Evolutionary conservation across 2,329 filamentous ascomycete species (phyloP).

Genomic region (Curvularia lunata): DNA sequence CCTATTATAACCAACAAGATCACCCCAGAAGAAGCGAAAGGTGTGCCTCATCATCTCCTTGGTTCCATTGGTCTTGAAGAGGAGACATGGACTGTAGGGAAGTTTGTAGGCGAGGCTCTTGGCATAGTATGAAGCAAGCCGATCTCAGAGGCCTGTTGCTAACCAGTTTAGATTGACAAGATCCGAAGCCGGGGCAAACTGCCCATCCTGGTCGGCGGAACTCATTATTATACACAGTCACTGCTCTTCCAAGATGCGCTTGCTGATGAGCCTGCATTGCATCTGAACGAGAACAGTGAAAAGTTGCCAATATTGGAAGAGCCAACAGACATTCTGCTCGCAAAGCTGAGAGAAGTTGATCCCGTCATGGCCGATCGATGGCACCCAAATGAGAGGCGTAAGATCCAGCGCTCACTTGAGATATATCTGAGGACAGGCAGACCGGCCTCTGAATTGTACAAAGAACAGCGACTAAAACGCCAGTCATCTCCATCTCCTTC

Average conservation of each 20-base stretch:
- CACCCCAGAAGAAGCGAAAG: conserved; percentile 72
- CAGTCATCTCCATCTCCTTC: conserved; percentile 38
- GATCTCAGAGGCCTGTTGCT: neutral
- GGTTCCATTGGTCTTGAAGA: conserved; percentile 77
- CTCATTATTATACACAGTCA: conserved; percentile 92
- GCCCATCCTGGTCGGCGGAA: conserved; percentile 91
- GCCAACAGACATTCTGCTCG: conserved; percentile 73
- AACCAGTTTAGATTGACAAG: conserved; percentile 66
- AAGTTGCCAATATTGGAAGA: conserved; percentile 73
- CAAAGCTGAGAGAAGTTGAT: conserved; percentile 78
- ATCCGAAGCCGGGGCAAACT: conserved; percentile 79
- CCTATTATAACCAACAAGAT: conserved; percentile 98
- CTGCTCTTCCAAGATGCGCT: conserved; percentile 80
- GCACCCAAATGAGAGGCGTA: conserved; percentile 92
- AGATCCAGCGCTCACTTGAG: conserved; percentile 87
- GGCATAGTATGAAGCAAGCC: conserved; percentile 50
- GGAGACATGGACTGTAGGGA: conserved; percentile 81
- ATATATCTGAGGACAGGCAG: conserved; percentile 85
- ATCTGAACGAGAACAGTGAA: conserved; percentile 31
- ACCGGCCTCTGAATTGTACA: conserved; percentile 84
- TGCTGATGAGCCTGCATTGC: conserved; percentile 55
- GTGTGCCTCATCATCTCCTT: conserved; percentile 86
- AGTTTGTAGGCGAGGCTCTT: conserved; percentile 74
- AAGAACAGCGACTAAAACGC: conserved; percentile 64
- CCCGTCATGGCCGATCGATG: conserved; percentile 87